Base-by-base conservation (phyloP, 441 rosid genomes). In the Gossypium gossypioides region DNA sequence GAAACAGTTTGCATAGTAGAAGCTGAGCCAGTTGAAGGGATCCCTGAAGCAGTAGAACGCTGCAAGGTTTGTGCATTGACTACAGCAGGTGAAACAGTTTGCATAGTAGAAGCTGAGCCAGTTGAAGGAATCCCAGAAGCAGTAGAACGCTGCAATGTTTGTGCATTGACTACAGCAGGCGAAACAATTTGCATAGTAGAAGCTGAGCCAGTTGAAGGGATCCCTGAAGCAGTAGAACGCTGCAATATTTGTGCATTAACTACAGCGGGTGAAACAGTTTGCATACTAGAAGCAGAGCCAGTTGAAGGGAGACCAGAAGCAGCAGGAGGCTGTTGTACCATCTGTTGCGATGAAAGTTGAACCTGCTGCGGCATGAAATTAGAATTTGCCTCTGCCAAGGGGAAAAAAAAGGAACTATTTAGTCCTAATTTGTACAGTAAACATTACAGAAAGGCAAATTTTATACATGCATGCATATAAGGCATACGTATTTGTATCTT, bases 341-440 rank as follows among this genome's bases (percentile, higher is more conserved):
- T 55, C 40, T 75, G 84, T 51, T 80, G 88, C 16, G 82, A 68
- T 52, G 89, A 77, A 55, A 74, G 78, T 63, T 75, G 89, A 50
- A 72, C 82, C 76, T 71, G 76, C 78, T 80, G 96, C 77, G 81
- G 97, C 60, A 62, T 68, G 74, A 68, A 71, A 74, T 69, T 72
- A 3, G 81, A 68, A 29, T 71, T 22, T 72, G 68, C 72, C 68
- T 84, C 98, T 90, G 96, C 77, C 56, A 56, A 44, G 15, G 25
- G 10, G 6, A 3, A 42, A 57, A 65, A 61, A 69, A 12, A 77
- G 76, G 4, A 13, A 65, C 13, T 44, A 51, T 63, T 25, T 52
- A 67, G 72, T 67, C 46, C 46, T 12, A 16, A 56, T 67, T n/a
- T 16, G 68, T 12, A 59, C 44, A 16, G 25, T 42, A 72, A 24